Base-by-base conservation (phyloP, 805 yeast species). In the Pachysolen tannophilus region DNA sequence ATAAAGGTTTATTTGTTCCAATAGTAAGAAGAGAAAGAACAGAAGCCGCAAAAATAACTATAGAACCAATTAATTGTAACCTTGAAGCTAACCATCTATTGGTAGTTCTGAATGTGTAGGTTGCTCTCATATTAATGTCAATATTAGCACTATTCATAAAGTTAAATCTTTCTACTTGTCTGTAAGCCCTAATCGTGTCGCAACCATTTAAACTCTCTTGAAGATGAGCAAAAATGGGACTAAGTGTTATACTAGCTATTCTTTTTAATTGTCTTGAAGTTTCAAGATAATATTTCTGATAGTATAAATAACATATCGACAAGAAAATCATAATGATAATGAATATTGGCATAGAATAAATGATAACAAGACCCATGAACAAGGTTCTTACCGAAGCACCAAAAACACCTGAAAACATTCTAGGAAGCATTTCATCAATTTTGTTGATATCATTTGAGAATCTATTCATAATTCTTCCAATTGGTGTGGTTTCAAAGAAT, bases 121-220 rank as follows among this genome's bases (percentile, higher is more conserved):
- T 58, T 28, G 70, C 62, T 34, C 67, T 58, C 42, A 67, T 58
- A 44, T 67, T 65, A 42, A 60, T 60, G 50, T 76, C 76, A 39
- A 77, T 56, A 41, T 68, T 66, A 14, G 65, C 58, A 23, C 58
- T 53, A 51, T 79, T 80, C 38, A 73, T 65, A 48, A 55, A 69
- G 17, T 62, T 60, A 56, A 86, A 87, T 38, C 94, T 64, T 5
- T 62, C 66, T 19, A 56, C 56, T 43, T 85, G 94, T n/a, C 67
- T 62, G 49, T 70, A 88, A 0, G 95, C 95, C 31, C 81, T 65
- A 37, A 87, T 77, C 1, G 94, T 87, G 32, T 76, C 75, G 16
- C 80, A 72, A 9, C 96, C 96, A 21, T 68, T 69, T 32, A 87
- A 58, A 3, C 87, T 77, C 50, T 87, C 96, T 50, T 83, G 88